Evolutionary conservation across 2,329 filamentous ascomycete species (phyloP).

Genomic region (Xylariaceae sp.): DNA sequence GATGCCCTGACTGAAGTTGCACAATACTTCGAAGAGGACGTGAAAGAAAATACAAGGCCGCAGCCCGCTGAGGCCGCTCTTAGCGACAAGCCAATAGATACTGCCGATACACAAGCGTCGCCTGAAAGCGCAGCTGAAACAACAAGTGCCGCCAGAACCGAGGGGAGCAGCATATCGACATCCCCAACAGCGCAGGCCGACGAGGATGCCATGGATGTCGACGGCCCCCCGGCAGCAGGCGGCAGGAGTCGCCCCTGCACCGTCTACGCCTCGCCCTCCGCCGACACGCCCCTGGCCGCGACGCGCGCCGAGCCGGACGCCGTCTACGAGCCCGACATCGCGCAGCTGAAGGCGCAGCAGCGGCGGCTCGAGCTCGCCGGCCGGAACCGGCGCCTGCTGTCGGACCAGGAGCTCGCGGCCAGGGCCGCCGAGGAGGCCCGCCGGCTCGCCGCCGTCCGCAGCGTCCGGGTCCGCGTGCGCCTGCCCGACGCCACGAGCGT

Average conservation of each 20-base stretch:
- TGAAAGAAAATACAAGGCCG: slow-evolving; percentile 15
- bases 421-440: slow-evolving; percentile 59
- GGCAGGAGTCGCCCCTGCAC: slow-evolving; percentile 51
- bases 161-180: slow-evolving; percentile 1
- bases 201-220: slow-evolving; percentile 23
- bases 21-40: slow-evolving; percentile 58
- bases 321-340: slow-evolving; percentile 71
- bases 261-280: slow-evolving; percentile 71
- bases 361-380: slow-evolving; percentile 52
- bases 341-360: slow-evolving; percentile 70
- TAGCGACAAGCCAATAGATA: slow-evolving; percentile 1
- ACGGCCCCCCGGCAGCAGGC: slow-evolving; percentile 18
- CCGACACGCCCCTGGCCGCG: slow-evolving; percentile 68
- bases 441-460: slow-evolving; percentile 56
- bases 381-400: slow-evolving; percentile 70
- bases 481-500: slow-evolving; percentile 82
- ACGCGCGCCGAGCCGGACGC: slow-evolving; percentile 57
- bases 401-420: slow-evolving; percentile 72
- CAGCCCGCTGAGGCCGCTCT: background rate
- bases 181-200: slow-evolving; percentile 1
- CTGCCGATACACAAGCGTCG: background rate
- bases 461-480: slow-evolving; percentile 69
- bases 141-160: background rate
- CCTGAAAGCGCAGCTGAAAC: background rate
- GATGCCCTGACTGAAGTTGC: slow-evolving; percentile 79